Base-by-base conservation (phyloP, 2,329 filamentous ascomycete genomes). In the Nigrospora sphaerica region DNA sequence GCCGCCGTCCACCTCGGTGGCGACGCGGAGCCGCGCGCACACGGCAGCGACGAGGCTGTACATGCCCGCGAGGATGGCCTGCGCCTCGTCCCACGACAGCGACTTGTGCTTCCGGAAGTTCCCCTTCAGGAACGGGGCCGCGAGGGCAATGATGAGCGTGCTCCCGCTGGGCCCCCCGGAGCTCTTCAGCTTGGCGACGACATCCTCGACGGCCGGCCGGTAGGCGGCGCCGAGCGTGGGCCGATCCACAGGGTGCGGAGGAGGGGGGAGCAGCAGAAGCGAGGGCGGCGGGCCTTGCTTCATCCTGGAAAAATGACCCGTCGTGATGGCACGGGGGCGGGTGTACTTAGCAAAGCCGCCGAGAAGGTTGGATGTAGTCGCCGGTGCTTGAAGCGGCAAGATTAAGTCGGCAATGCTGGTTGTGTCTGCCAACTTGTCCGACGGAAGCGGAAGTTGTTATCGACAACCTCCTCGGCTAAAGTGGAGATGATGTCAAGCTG, bases 11-110 rank as follows among this genome's bases (percentile, higher is more conserved):
- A 70, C 78, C 72, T 66, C 88, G 62, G 64, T 87, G 68, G 63
- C 84, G 68, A 69, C 74, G 40, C 69, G 70, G 41, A 79, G 70
- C 53, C 81, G 74, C 12, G 83, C 79, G 51, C 85, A 88, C n/a
- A 88, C 72, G 39, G 83, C 70, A 32, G 85, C 85, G 46, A 93
- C 71, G 42, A 96, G 75, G 57, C 83, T 82, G 72, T 97, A 97
- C 19, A 95, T 62, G 23, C 79, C 78, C 3, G 86, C 86, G 18
- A 96, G 68, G 6, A 92, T 72, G n/a, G 76, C 73, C 64, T 95
- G 89, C 0, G 83, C 77, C n/a, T 75, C 67, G 32, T 73, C 61
- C 76, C 90, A 95, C 16, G 78, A 70, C 39, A 78, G 68, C 19
- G 75, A 70, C 55, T 77, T 74, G 39, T 77, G 71, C 31, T 67